A percentile compares a stretch with the other conserved stretches of the same genome.
phyloP scores from a whole-genome alignment of 108 stramenopile species.

The Nitzschia sp. region DNA sequence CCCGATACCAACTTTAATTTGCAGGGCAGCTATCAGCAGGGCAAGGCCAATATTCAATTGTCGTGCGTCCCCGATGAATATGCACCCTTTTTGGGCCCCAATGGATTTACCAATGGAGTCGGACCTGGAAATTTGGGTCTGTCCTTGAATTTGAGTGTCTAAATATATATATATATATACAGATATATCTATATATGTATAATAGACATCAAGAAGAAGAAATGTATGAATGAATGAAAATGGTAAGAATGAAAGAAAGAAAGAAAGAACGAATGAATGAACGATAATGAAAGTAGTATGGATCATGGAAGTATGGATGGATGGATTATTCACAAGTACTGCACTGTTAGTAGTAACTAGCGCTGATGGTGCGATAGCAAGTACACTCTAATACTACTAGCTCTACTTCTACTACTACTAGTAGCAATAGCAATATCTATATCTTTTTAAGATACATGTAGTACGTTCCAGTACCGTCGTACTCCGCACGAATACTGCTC shows the following conservation, averaged over 20 bases:
- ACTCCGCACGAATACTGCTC: too few species aligned
- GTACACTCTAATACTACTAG: too few species aligned
- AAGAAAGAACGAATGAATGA: not conserved
- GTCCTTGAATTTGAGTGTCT: constrained; percentile 93
- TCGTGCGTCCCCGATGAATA: constrained; percentile 97
- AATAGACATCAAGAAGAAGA: not conserved
- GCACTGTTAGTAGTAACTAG: too few species aligned
- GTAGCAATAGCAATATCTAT: too few species aligned
- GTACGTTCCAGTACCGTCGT: too few species aligned
- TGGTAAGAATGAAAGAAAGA: not conserved
- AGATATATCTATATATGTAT: too few species aligned
- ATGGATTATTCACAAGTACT: too few species aligned
- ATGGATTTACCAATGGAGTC: constrained; percentile 97
- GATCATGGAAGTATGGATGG: too few species aligned
- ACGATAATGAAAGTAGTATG: not conserved
- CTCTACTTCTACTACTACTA: too few species aligned
- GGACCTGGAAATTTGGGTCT: constrained; percentile 96
- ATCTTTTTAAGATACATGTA: too few species aligned
- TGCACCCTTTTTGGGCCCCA: constrained; percentile 92
- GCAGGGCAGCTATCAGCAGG: constrained; percentile 93
- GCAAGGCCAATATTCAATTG: constrained; percentile 90
- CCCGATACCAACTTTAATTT: constrained; percentile 97
- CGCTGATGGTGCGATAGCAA: too few species aligned
- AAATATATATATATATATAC: too few species aligned
- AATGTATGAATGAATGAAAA: not conserved